Evolutionary conservation across 768 basidiomycete species (phyloP), one percentile per base, ranked within the genome.

Genomic region (Hericium alpestre): DNA sequence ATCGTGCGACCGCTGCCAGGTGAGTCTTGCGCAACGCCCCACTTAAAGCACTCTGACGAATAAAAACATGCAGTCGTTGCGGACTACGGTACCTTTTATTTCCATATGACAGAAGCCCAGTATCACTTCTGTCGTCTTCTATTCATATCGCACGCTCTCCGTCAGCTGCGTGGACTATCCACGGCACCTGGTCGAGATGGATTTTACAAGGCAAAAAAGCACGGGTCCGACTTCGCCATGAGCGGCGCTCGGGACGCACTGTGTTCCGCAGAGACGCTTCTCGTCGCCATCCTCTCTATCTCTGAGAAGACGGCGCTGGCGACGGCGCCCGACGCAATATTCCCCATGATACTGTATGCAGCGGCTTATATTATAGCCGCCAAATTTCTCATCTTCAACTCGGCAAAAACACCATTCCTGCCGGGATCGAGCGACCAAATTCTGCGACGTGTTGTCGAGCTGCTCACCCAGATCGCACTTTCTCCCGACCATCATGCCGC

Each of bases 31-130:
- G 18, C 23, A 27, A 18, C 50, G 23, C 6, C 6, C 8, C 2
- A 10, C 47, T 55, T 52, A 57, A 38, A 54, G 3, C 25, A 25
- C 59, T 59, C 32, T 63, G 65, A 61, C 57, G 64, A 65, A 58
- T 65, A 64, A 40, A 64, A 59, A 32, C 9, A 32, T 10, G 32
- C 56, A 79, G 78, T 78, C 55, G 64, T 75, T 50, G 68, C 72
- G 59, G 70, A 72, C 56, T 61, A 72, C 53, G 78, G 79, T 58
- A 61, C 59, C 37, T 75, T 76, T 58, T 70, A 77, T 58, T 73
- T 72, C 54, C 68, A 71, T 23, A 74, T 76, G 67, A 66, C 76
- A 38, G 61, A 70, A 10, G 63, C 76, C 40, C 69, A 74, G 55
- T 76, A 71, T 58, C 67, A 75, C 48, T 71, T 69, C 4, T 75